A percentile compares a stretch with the other conserved stretches of the same genome.
Conservation (phyloP, 2,329 filamentous ascomycete species). For the Aspergillus chevalieri region DNA sequence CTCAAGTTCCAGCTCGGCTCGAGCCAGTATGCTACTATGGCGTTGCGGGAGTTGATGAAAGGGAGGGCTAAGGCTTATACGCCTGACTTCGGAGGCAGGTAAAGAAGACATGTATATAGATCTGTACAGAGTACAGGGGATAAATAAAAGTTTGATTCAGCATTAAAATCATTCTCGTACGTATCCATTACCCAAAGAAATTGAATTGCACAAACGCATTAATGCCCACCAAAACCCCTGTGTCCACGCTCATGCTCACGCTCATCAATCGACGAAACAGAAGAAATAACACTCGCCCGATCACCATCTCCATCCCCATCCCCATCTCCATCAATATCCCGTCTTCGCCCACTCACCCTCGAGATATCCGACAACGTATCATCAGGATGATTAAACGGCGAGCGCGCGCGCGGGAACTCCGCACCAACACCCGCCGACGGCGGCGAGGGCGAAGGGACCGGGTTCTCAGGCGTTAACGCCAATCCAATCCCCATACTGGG, state of each 20-base stretch:
- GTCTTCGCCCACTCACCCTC: slow-evolving; percentile 7
- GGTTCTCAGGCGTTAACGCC: neutral
- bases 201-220: neutral
- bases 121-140: neutral
- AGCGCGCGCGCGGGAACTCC: slow-evolving; percentile 9
- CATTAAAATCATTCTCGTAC: neutral
- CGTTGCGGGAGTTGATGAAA: slow-evolving; percentile 71
- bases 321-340: slow-evolving; percentile 2
- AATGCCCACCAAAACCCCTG: neutral
- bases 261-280: slow-evolving; percentile 25
- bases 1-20: slow-evolving; percentile 70
- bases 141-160: neutral
- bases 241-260: neutral
- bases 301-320: too few species aligned
- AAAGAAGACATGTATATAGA: slow-evolving; percentile 14
- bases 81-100: slow-evolving; percentile 54
- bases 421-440: neutral
- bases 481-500: neutral
- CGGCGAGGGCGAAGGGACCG: neutral
- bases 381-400: slow-evolving; percentile 19
- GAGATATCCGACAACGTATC: slow-evolving; percentile 25
- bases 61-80: slow-evolving; percentile 58
- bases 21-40: slow-evolving; percentile 81
- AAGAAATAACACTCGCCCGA: slow-evolving; percentile 23
- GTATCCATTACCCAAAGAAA: neutral